Percentiles rank a stretch among this genome's conserved stretches.
phyloP scores from a whole-genome alignment of 306 rosid genomes.

The Vigna radiata region DNA sequence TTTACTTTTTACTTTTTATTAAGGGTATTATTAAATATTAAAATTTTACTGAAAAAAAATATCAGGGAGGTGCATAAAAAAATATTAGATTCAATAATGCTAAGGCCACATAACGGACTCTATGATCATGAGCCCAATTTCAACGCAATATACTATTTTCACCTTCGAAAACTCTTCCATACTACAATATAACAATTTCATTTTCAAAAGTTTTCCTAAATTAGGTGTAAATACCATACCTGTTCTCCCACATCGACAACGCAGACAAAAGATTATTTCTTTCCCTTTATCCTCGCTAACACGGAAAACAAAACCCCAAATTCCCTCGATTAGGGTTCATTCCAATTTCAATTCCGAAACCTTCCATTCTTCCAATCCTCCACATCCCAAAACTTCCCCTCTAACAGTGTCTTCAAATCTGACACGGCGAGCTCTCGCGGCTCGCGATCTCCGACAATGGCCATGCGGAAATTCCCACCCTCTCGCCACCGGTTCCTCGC shows the following conservation, averaged over 20 bases:
- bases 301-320: slow-evolving; percentile 28
- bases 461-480: slow-evolving; percentile 51
- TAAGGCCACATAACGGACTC: no score
- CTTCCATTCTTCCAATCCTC: not conserved
- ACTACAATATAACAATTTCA: no score
- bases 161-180: no score
- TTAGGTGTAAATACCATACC: not conserved
- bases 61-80: no score
- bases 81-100: no score
- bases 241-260: no score
- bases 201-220: no score
- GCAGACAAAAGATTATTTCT: slow-evolving; percentile 26
- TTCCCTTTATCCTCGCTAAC: not conserved
- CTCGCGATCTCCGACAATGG: slow-evolving; percentile 48
- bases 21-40: no score
- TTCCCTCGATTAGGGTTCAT: slow-evolving; percentile 44
- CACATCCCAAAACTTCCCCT: not conserved
- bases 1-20: no score
- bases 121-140: no score
- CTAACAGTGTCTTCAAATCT: slow-evolving; percentile 1
- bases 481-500: slow-evolving; percentile 1
- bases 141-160: no score
- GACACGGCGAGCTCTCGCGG: slow-evolving; percentile 43
- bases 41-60: no score
- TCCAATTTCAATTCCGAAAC: slow-evolving; percentile 24